Base-by-base conservation (phyloP, 257 asterid genomes). In the Ocimum tenuiflorum region DNA sequence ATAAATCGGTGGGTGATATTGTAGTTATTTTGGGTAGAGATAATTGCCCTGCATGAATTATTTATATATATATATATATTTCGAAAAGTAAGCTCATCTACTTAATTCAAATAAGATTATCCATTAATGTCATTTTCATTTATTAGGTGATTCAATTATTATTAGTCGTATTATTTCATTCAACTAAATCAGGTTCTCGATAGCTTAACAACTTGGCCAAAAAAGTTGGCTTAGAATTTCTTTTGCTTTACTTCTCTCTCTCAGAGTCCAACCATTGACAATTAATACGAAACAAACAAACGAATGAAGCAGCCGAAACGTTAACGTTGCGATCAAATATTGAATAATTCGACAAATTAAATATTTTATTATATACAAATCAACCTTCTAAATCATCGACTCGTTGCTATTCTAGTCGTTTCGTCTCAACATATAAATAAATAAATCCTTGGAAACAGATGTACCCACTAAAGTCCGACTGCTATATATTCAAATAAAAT, bases 321-420 rank as follows among this genome's bases (percentile, higher is more conserved):
- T 66, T 70, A 51, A 70, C 63, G 67, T 66, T 71, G 46, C 64
- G 62, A 70, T 70, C 71, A 46, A 54, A 20, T 13, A 13, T 20
- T 12, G 36, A 48, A 43, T 12, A 63, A 67, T 7, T 43, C n/a
- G 60, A 47, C 57, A 66, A 45, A 54, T 33, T 1, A 61, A 12
- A 7, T 9, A 27, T 27, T 27, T 4, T 27, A 12, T 12, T 47
- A 0, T 15, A 66, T 31, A 12, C 13, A 18, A 76, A 65, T 67
- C 47, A 36, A 20, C 65, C n/a, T 15, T 59, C 8, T 17, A 52
- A 9, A 11, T 42, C 61, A 29, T 20, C 41, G 39, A 64, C 0
- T 55, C 69, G 39, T 20, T 61, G 13, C 17, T 48, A 20, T 72
- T 53, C 24, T 35, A 8, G 43, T 42, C 22, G 23, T 73, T 67